Percentiles rank a stretch among this genome's conserved stretches.
Evolutionary conservation across 208 protist species (phyloP).

Genomic region (Trypanosoma brucei): DNA sequence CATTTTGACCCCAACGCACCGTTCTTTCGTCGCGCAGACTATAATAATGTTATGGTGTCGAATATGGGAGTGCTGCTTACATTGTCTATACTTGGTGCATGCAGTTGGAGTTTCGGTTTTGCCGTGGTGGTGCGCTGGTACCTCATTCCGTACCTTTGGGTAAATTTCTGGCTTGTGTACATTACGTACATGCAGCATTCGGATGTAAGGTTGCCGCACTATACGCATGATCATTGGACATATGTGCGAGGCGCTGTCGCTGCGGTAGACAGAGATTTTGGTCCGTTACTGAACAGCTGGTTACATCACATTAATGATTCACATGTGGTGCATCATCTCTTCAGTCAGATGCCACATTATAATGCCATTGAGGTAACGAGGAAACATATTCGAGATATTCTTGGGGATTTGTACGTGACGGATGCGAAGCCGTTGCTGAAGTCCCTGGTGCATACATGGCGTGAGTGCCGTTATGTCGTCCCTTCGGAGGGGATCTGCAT

Average conservation of each 20-base stretch:
- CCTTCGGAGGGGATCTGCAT: slow-evolving; percentile 68
- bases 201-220: slow-evolving; percentile 89
- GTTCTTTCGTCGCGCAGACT: slow-evolving; percentile 76
- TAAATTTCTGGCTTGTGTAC: slow-evolving; percentile 90
- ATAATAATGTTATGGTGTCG: slow-evolving; percentile 60
- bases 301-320: slow-evolving; percentile 93
- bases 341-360: slow-evolving; percentile 93
- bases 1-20: slow-evolving; percentile 84
- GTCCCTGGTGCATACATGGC: slow-evolving; percentile 43
- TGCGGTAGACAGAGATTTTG: slow-evolving; percentile 90
- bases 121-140: slow-evolving; percentile 74
- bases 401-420: slow-evolving; percentile 66
- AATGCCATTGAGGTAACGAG: slow-evolving; percentile 84
- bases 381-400: slow-evolving; percentile 63
- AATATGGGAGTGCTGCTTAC: slow-evolving; percentile 61
- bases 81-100: slow-evolving; percentile 38
- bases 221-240: slow-evolving; percentile 87
- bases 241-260: slow-evolving; percentile 90
- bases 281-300: slow-evolving; percentile 73
- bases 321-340: slow-evolving; percentile 93
- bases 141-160: slow-evolving; percentile 75
- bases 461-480: slow-evolving; percentile 77
- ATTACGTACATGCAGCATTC: slow-evolving; percentile 95
- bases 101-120: slow-evolving; percentile 47
- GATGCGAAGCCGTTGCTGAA: slow-evolving; percentile 44